Evolutionary conservation across 257 asterid genomes (phyloP).

Genomic region (Fraxinus excelsior): DNA sequence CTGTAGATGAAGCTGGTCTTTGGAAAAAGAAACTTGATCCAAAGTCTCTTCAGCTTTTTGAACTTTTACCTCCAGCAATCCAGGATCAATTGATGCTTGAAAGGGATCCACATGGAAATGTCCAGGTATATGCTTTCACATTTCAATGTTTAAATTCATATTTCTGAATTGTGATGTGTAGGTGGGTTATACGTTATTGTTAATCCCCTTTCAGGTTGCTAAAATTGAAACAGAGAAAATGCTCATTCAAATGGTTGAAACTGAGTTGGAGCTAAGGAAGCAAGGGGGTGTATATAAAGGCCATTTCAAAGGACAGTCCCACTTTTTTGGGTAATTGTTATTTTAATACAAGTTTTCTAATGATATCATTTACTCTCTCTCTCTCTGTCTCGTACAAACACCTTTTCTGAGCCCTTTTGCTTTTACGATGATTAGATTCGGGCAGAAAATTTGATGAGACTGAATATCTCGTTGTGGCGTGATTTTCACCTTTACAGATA

Average conservation of each 20-base stretch:
- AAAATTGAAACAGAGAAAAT: constrained; percentile 89
- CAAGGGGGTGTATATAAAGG: constrained; percentile 46
- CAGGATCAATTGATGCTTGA: constrained; percentile 75
- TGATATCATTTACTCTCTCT: neutral
- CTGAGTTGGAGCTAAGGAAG: constrained; percentile 63
- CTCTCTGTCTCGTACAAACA: neutral
- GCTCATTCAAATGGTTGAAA: constrained; percentile 80
- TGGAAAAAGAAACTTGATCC: constrained; percentile 65
- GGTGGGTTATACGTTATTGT: constrained; percentile 4
- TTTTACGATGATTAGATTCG: neutral
- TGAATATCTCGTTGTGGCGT: constrained; percentile 11
- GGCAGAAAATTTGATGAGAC: constrained; percentile 7
- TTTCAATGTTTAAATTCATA: constrained; percentile 1
- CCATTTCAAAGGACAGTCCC: constrained; percentile 69
- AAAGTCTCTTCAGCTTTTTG: constrained; percentile 61
- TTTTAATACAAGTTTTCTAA: neutral
- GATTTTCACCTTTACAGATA: constrained; percentile 49
- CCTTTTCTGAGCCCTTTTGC: neutral
- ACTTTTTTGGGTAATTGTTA: constrained; percentile 68
- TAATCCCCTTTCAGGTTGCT: constrained; percentile 51
- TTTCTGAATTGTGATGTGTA: constrained; percentile 1
- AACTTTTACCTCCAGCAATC: constrained; percentile 57
- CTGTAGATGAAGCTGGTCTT: constrained; percentile 66
- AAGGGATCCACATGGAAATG: constrained; percentile 86
- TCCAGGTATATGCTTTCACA: constrained; percentile 45